Evolutionary conservation across 2,329 filamentous ascomycete genomes (phyloP), one percentile per base, ranked within the genome.

Genomic region (Aphanocladium album): DNA sequence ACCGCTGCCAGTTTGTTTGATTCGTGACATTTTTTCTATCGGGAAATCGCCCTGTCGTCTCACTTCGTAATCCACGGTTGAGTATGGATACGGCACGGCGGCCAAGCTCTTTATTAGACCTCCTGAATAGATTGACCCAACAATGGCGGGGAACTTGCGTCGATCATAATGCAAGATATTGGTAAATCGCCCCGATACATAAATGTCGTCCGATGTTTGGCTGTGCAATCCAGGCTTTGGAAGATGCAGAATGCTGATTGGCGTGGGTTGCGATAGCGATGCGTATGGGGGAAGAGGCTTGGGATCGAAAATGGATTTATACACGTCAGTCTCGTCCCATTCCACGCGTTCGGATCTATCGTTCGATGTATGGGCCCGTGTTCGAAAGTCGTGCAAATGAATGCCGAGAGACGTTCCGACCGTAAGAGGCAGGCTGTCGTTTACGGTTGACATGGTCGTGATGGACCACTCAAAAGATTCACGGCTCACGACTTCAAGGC

Each of bases 101-200:
- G 89, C 77, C 62, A 96, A 78, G 61, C 87, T 87, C 57, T 89
- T 91, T 12, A 97, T 81, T 6, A 89, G 81, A 0, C 90, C 91
- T 2, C 93, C 93, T 0, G 91, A 96, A 73, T 96, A 87, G 11
- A 96, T 87, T 0, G 91, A 91, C 6, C 86, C 88, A 62, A 86
- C 83, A 8, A 96, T 82, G 17, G 84, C 83, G 0, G 91, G 90
- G 68, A 97, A 96, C 73, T 85, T 91, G 49, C 93, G 88, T 3
- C 92, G 85, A 70, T 97, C 92, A 74, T 96, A 98, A 70, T 91
- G 89, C 3, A 97, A 78, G 60, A 97, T 90, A 67, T 87, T 93
- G 5, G 92, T 89, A 71, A 97, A 97, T 17, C 93, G 85, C 0
- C 93, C 93, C 5, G 89, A 91, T 39, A 97, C 86, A 76, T 93